These are phyloP conservation scores for Botrytis paeoniae DNA, from an alignment of 2,329 filamentous ascomycete species.

Conservation along the genomic window DNA sequence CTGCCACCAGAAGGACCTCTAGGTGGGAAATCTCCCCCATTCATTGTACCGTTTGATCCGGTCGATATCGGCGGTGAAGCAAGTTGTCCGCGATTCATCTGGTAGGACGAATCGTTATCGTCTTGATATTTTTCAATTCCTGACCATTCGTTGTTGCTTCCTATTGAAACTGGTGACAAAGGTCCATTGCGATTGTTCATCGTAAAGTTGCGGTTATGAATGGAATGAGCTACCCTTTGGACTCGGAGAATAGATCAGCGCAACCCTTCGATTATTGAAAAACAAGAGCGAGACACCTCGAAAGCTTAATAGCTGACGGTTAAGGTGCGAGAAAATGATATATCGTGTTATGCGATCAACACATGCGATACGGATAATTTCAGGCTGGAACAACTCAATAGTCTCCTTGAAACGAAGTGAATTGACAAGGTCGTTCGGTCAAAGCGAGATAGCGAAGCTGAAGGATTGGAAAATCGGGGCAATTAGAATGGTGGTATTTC, in stretches of 20 bases:
- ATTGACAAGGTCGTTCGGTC: conserved; percentile 16
- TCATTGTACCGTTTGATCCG: conserved; percentile 59
- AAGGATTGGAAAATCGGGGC: conserved; percentile 10
- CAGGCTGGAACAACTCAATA: conserved; percentile 15
- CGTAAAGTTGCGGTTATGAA: conserved; percentile 34
- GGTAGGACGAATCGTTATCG: conserved; percentile 47
- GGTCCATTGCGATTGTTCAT: conserved; percentile 75
- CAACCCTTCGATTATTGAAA: conserved; percentile 8
- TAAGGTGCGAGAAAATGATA: neutral
- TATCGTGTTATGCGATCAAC: conserved; percentile 8
- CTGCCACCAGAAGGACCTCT: conserved; percentile 44
- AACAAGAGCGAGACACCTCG: neutral
- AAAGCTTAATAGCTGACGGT: conserved; percentile 6
- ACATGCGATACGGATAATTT: conserved; percentile 1
- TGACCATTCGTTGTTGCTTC: conserved; percentile 74
- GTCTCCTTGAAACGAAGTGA: conserved; percentile 16
- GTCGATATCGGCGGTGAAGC: conserved; percentile 69
- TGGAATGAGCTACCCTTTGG: conserved; percentile 7
- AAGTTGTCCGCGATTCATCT: conserved; percentile 56
- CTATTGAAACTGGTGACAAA: conserved; percentile 78
- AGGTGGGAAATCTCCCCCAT: conserved; percentile 54
- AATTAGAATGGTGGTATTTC: neutral
- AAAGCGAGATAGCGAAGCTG: conserved; percentile 20
- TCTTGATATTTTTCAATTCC: conserved; percentile 64
- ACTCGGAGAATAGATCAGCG: conserved; percentile 4